Base-by-base conservation (phyloP, 1,139 yeast species). In the Spencermartinsiella ligniputridi region DNA sequence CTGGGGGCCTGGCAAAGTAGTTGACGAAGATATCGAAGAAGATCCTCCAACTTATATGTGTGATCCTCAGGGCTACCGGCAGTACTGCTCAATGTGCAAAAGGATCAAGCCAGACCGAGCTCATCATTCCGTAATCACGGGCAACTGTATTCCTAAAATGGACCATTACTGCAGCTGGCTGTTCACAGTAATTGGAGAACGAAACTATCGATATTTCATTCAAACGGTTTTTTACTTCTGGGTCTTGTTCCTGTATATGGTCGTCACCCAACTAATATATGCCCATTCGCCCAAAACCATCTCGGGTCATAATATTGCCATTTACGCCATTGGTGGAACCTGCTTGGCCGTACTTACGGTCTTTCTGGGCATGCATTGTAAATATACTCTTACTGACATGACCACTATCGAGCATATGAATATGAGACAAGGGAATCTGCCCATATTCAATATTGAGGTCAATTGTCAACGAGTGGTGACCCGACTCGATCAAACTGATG, bases 101-200 rank as follows among this genome's bases (percentile, higher is more conserved):
- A 78, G 75, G 6, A 80, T 92, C 80, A 92, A 92, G 61, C 97
- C 97, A 0, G 96, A 88, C 59, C 70, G 97, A 44, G 61, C 70
- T 22, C 98, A 92, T 58, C 98, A 92, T 61, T 87, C 97, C 49
- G 81, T 64, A 0, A 67, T 77, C 19, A 80, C 94, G 52, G 74
- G 79, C 9, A 67, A 66, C 42, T 92, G 98, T 64, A 74, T 86
- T 1, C 70, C 92, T 3, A 56, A 57, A 35, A 68, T 70, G 71
- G 74, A 70, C 65, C 98, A 92, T 60, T 95, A 86, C 65, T 92
- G 98, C 61, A 95, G 95, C 0, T 90, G 97, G 97, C 83, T 92
- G 52, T 81, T 92, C 8, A 71, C 77, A 3, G 87, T 96, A 53
- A 79, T 92, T 50, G 98, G 98, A 0, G 83, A 74, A 61, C 70